Evolutionary conservation across 2,329 filamentous ascomycete genomes (phyloP).

Genomic region (Pseudogymnoascus sp.): DNA sequence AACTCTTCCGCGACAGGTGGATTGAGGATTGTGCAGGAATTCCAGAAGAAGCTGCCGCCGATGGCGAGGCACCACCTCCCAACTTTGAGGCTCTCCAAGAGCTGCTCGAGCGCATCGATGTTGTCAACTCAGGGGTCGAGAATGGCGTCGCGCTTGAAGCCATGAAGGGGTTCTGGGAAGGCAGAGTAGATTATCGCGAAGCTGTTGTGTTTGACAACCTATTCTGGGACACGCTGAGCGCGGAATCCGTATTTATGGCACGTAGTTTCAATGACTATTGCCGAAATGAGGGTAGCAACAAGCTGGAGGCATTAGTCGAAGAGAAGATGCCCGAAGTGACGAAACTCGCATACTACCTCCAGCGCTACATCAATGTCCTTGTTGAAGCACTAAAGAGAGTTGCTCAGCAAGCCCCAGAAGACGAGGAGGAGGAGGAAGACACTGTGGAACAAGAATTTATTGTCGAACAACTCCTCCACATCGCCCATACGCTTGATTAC

Average conservation of each 20-base stretch:
- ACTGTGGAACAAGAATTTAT: constrained; percentile 89
- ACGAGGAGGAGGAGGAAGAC: constrained; percentile 66
- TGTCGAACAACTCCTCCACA: constrained; percentile 88
- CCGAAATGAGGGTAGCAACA: constrained; percentile 61
- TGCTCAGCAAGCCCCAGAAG: constrained; percentile 43
- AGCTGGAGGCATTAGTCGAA: constrained; percentile 68
- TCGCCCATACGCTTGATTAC: constrained; percentile 86
- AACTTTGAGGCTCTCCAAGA: constrained; percentile 80
- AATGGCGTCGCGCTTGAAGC: constrained; percentile 86
- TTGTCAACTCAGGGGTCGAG: constrained; percentile 82
- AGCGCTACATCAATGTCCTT: constrained; percentile 65
- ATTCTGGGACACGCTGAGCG: constrained; percentile 73
- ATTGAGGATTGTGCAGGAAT: constrained; percentile 84
- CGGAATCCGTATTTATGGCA: constrained; percentile 82
- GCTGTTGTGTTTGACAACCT: constrained; percentile 61
- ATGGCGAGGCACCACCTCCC: constrained; percentile 47
- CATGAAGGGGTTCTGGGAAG: constrained; percentile 95
- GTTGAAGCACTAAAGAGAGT: constrained; percentile 53
- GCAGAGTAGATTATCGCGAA: constrained; percentile 73
- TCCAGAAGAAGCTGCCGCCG: constrained; percentile 40
- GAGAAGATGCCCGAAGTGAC: constrained; percentile 95
- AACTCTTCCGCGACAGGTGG: constrained; percentile 91
- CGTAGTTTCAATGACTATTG: constrained; percentile 94
- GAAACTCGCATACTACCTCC: constrained; percentile 76
- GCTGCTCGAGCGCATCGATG: constrained; percentile 85